A percentile compares a stretch with the other conserved stretches of the same genome.
phyloP scores from a whole-genome alignment of 306 rosid genomes.

The Casuarina cunninghamiana region DNA sequence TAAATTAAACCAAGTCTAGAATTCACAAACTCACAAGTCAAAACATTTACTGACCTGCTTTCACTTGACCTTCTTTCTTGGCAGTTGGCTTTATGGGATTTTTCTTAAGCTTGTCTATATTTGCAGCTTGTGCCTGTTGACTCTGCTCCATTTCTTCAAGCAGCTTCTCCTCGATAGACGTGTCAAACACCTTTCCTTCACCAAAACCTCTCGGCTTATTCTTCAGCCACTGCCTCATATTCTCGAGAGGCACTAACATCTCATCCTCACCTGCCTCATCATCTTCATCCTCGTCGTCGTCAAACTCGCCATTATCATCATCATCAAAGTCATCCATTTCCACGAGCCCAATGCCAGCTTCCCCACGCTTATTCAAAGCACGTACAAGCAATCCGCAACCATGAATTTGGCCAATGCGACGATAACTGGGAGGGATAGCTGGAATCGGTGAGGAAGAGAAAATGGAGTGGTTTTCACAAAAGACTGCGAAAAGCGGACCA shows the following conservation, averaged over 20 bases:
- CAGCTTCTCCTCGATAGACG: slow-evolving; percentile 79
- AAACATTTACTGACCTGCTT: slow-evolving; percentile 42
- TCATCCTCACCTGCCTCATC: slow-evolving; percentile 39
- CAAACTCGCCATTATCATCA: slow-evolving; percentile 10
- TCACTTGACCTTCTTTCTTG: slow-evolving; percentile 20
- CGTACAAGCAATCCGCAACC: slow-evolving; percentile 15
- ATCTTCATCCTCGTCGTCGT: slow-evolving; percentile 17
- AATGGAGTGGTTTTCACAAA: slow-evolving; percentile 7
- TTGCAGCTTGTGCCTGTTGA: slow-evolving; percentile 49
- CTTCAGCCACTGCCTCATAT: slow-evolving; percentile 62
- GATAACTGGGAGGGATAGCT: slow-evolving; percentile 20
- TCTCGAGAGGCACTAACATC: slow-evolving; percentile 41
- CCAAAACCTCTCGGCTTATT: slow-evolving; percentile 79
- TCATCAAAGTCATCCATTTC: slow-evolving; percentile 34
- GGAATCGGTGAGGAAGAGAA: slow-evolving; percentile 27
- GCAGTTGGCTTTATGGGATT: slow-evolving; percentile 26
- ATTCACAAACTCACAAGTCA: background rate
- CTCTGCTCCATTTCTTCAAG: slow-evolving; percentile 67
- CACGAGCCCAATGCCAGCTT: slow-evolving; percentile 17
- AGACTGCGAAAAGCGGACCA: slow-evolving; percentile 8
- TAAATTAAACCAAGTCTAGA: background rate
- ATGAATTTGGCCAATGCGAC: slow-evolving; percentile 5
- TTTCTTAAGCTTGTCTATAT: slow-evolving; percentile 53
- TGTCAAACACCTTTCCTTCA: slow-evolving; percentile 71
- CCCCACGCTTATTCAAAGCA: slow-evolving; percentile 27